Base-by-base conservation (phyloP, 1,139 yeast genomes). In the Lodderomyces pseudojiufengensis region DNA sequence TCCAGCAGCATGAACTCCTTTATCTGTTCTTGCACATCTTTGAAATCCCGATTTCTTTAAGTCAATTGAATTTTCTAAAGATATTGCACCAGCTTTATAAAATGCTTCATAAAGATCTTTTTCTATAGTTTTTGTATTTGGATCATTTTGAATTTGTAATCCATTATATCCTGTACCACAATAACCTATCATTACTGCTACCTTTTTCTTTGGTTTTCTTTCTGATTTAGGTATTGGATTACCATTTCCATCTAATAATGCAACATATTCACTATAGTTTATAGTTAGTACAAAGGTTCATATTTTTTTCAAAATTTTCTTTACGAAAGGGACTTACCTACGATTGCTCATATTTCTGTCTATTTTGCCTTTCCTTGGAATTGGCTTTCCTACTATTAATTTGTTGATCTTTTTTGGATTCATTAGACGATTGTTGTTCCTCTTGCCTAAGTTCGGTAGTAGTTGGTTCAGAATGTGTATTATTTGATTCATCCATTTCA, bases 1-100 rank as follows among this genome's bases (percentile, higher is more conserved):
- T 20, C 98, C 97, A 4, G 97, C 97, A 18, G 99, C 98, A 61
- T 92, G 99, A 11, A 92, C 99, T 43, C 98, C 99, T 61, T 92
- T 94, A 58, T 92, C 99, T 4, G 99, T 92, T 60, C 98, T 74
- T 3, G 98, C 98, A 31, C 97, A 95, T 51, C 99, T 76, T 85
- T 86, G 84, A 52, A 94, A 85, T 0, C 94, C 90, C 38, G 82
- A 80, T 55, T 92, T 92, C 56, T 86, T 88, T 48, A 94, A 78
- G 57, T 92, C 98, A 44, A 80, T 82, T 3, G 96, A 79, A 59
- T 92, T 92, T 52, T 86, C 95, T 40, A 78, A 76, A 0, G 96
- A 85, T 40, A 92, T 77, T 6, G 96, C 97, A 12, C 97, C 97
- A 1, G 96, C 92, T 42, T 74, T 73, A 21, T 81, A 83, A 57